These are phyloP conservation scores for Laburnicola sp. DNA, from an alignment of 2,329 filamentous ascomycete genomes.

Conservation along the genomic window DNA sequence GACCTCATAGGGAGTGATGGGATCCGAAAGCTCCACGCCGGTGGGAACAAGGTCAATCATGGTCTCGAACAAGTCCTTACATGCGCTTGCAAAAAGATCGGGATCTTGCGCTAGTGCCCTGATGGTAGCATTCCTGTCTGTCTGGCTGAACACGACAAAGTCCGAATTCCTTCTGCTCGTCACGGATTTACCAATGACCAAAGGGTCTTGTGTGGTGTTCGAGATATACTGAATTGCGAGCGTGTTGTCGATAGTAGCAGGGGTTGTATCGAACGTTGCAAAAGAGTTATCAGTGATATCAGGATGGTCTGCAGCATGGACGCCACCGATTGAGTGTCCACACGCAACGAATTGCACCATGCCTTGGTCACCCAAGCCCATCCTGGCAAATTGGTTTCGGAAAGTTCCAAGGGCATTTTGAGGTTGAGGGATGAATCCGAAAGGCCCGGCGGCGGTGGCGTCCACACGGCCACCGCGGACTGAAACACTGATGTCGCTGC, in stretches of 20 bases:
- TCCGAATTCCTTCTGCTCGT: slow-evolving; percentile 56
- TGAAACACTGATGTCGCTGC: slow-evolving; percentile 60
- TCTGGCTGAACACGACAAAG: slow-evolving; percentile 56
- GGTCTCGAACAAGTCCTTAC: slow-evolving; percentile 58
- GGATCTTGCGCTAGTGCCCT: slow-evolving; percentile 49
- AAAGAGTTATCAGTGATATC: slow-evolving; percentile 54
- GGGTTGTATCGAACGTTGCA: slow-evolving; percentile 53
- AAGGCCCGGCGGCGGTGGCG: slow-evolving; percentile 52
- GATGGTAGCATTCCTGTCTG: slow-evolving; percentile 61
- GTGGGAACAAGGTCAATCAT: slow-evolving; percentile 65
- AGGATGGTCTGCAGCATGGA: slow-evolving; percentile 58
- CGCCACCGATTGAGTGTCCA: slow-evolving; percentile 64
- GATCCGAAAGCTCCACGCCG: slow-evolving; percentile 55
- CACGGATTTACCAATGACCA: slow-evolving; percentile 58
- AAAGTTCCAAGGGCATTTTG: slow-evolving; percentile 59
- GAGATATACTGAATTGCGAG: slow-evolving; percentile 61
- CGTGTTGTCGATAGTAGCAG: slow-evolving; percentile 57
- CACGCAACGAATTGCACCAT: slow-evolving; percentile 66
- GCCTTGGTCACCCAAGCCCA: slow-evolving; percentile 59
- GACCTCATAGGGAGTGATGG: slow-evolving; percentile 60
- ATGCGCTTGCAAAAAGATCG: slow-evolving; percentile 53
- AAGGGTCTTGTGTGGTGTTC: slow-evolving; percentile 58
- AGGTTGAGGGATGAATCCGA: slow-evolving; percentile 60
- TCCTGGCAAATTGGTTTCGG: slow-evolving; percentile 58
- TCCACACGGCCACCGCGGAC: slow-evolving; percentile 60